Base-by-base conservation (phyloP, 495 filamentous ascomycete genomes). In the Penicillium macrosclerotiorum region DNA sequence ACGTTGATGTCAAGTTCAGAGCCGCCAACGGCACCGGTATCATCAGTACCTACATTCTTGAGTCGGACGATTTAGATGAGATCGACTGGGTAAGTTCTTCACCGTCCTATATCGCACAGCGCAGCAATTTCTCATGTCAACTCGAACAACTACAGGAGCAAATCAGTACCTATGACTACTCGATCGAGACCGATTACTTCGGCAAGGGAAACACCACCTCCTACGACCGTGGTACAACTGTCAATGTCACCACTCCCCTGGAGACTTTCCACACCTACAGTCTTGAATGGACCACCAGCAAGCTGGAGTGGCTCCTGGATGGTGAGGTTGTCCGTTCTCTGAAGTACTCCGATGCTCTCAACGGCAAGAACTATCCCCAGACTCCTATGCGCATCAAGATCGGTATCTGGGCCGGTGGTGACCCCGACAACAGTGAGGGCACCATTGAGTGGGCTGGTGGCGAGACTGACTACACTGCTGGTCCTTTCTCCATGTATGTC, bases 181-280 rank as follows among this genome's bases (percentile, higher is more conserved):
- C 85, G 45, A 83, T 93, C 16, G 83, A 96, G 69, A 88, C 83
- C 57, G 93, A 97, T 69, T 98, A 93, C 71, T 98, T 95, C 63
- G 88, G 89, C 63, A 95, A 96, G 69, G 93, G 89, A 8, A 81
- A 89, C 51, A 90, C 87, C 3, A 71, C 77, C 23, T 74, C 74
- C 19, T 95, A 90, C 60, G 83, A 95, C 72, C 88, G 90, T 36
- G 89, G 77, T 17, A 71, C 68, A 19, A 78, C 74, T 42, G 72
- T 79, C 46, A 53, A 59, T 2, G 73, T 86, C 33, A 72, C 71
- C 17, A 79, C 78, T 52, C 84, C 90, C 29, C 83, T 91, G 59
- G 74, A 64, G 3, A 64, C 71, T 2, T 95, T 82, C 68, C 81
- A 92, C 69, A 96, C 81, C 14, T 97, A 97, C 68, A 81, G 80